phyloP scores from a whole-genome alignment of 768 basidiomycete species.

The Suillus decipiens region DNA sequence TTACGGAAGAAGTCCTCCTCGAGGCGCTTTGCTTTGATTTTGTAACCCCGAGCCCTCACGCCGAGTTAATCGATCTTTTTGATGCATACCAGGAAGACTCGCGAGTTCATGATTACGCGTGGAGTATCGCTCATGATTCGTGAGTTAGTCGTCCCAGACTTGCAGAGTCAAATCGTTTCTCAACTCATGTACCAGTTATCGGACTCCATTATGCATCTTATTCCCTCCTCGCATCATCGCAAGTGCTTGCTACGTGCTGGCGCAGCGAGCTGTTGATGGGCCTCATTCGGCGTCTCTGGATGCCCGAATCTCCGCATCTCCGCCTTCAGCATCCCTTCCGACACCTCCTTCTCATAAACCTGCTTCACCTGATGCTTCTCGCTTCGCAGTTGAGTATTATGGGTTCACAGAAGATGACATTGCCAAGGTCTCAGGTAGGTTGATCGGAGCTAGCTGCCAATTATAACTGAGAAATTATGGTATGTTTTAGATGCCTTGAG shows the following conservation, averaged over 20 bases:
- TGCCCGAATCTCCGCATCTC: constrained; percentile 68
- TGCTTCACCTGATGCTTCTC: constrained; percentile 66
- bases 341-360: constrained; percentile 81
- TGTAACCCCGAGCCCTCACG: constrained; percentile 75
- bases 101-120: constrained; percentile 70
- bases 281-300: constrained; percentile 74
- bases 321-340: constrained; percentile 75
- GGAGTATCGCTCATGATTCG: constrained; percentile 91
- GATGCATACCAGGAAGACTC: constrained; percentile 50
- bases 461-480: constrained; percentile 11
- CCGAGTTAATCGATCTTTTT: constrained; percentile 72
- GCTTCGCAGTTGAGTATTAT: constrained; percentile 69
- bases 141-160: constrained; percentile 36
- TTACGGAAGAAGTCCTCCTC: constrained; percentile 76
- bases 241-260: constrained; percentile 75
- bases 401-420: constrained; percentile 62
- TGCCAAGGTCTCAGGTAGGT: constrained; percentile 58
- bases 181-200: constrained; percentile 50
- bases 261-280: constrained; percentile 71
- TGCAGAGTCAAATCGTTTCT: constrained; percentile 5
- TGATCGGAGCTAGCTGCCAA: constrained; percentile 3
- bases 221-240: constrained; percentile 72
- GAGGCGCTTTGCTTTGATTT: constrained; percentile 89
- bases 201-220: constrained; percentile 77
- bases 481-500: constrained; percentile 53